Conservation (phyloP, 768 basidiomycete species). For the Tephrocybe sp. region DNA sequence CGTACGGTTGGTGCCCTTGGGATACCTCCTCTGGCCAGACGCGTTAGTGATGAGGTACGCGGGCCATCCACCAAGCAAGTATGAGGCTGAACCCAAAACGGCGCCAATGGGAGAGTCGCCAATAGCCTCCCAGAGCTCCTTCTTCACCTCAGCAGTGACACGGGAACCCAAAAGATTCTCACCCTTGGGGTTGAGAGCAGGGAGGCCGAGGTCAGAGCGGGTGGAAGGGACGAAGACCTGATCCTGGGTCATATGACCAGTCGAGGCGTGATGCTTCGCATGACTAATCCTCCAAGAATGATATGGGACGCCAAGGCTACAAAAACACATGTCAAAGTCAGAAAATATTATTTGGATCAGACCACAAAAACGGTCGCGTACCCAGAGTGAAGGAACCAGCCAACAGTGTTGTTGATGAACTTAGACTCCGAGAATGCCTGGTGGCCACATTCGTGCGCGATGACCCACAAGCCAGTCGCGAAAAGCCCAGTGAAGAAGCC, state of each 20-base stretch:
- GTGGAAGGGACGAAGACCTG: slow-evolving; percentile 95
- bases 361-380: slow-evolving; percentile 31
- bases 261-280: slow-evolving; percentile 93
- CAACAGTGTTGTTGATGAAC: slow-evolving; percentile 86
- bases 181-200: slow-evolving; percentile 61
- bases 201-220: slow-evolving; percentile 67
- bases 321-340: slow-evolving; percentile 21
- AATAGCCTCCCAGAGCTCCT: slow-evolving; percentile 80
- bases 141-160: slow-evolving; percentile 63
- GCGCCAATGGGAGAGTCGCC: slow-evolving; percentile 88
- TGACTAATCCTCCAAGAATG: slow-evolving; percentile 96
- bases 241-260: slow-evolving; percentile 90
- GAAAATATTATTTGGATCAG: slow-evolving; percentile 7
- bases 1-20: slow-evolving; percentile 75
- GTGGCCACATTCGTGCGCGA: slow-evolving; percentile 95
- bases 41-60: slow-evolving; percentile 80
- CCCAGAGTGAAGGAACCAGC: slow-evolving; percentile 91
- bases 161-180: slow-evolving; percentile 66
- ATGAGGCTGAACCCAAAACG: slow-evolving; percentile 46
- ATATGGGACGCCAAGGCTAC: slow-evolving; percentile 90
- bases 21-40: slow-evolving; percentile 83
- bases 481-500: slow-evolving; percentile 82
- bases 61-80: slow-evolving; percentile 85
- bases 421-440: slow-evolving; percentile 95
- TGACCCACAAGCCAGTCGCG: slow-evolving; percentile 90